Base-by-base conservation (phyloP, 192 early-diverging fungal genomes). In the Chytriomyces confervae region DNA sequence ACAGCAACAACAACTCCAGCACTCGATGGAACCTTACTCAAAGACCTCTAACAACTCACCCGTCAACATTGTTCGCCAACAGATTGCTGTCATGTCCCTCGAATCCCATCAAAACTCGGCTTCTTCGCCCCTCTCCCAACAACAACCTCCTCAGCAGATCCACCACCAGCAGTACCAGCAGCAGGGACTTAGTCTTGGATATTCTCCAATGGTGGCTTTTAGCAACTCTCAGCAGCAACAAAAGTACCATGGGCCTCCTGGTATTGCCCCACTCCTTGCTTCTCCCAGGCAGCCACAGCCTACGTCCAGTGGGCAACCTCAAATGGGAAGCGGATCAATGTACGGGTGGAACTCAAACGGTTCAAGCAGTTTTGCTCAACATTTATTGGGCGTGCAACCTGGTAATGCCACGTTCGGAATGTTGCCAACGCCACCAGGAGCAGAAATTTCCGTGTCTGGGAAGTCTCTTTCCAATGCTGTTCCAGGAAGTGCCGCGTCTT, bases 81-180 rank as follows among this genome's bases (percentile, higher is more conserved):
- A 57, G 3, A 18, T 57, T 57, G 53, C 53, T 11, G 20, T 57
- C 1, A 57, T 57, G 53, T 18, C 11, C 53, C 20, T 57, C 20
- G 53, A 57, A 11, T 11, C 53, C 53, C 29, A 36, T 36, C 53
- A 57, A 57, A 57, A 57, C 20, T 11, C 13, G 11, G 53, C 53
- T 20, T 18, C 20, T 0, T 20, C 11, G 53, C 53, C 11, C 53
- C 53, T 18, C 18, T 48, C 29, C 7, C 69, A 70, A 8, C 69
- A 70, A 51, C 49, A 70, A 50, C 16, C 9, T 0, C 9, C 9
- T 27, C 16, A 64, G 10, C n/a, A 16, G 27, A 64, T 64, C 13
- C 66, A 68, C 9, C 69, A 70, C n/a, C 69, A 70, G 10, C 69
- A 51, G 13, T 20, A 10, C 10, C 47, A 70, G 6, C 69, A 70